Percentiles rank a stretch among this genome's conserved stretches.
phyloP scores from a whole-genome alignment of 805 yeast genomes.

The Ogataea ramenticola region DNA sequence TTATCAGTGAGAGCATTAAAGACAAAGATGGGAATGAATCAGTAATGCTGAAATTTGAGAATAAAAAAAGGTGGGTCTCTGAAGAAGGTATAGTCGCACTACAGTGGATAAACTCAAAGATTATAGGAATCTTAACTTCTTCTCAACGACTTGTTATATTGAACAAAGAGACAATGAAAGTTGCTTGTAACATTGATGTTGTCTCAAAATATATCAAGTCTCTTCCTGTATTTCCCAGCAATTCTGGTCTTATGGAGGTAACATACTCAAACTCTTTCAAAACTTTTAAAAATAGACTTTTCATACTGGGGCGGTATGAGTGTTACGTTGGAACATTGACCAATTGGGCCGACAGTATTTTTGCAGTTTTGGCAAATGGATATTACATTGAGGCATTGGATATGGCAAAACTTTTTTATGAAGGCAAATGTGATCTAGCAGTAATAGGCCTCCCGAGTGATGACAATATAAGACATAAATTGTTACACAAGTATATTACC shows the following conservation, averaged over 20 bases:
- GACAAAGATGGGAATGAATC: constrained; percentile 19
- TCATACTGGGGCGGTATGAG: constrained; percentile 46
- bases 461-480: constrained; percentile 32
- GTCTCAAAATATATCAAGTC: constrained; percentile 30
- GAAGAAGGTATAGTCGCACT: constrained; percentile 45
- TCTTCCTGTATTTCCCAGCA: neutral
- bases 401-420: constrained; percentile 45
- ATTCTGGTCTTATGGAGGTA: constrained; percentile 7
- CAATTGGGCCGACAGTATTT: constrained; percentile 64
- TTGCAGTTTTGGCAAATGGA: constrained; percentile 38
- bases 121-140: constrained; percentile 34
- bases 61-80: constrained; percentile 34
- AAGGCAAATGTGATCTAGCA: constrained; percentile 40
- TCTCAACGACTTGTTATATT: constrained; percentile 39
- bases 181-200: constrained; percentile 29
- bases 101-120: constrained; percentile 46
- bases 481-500: constrained; percentile 47
- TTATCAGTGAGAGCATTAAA: constrained; percentile 27
- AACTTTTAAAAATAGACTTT: constrained; percentile 38
- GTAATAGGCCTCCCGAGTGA: constrained; percentile 52
- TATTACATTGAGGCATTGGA: constrained; percentile 50
- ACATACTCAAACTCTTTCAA: constrained; percentile 25
- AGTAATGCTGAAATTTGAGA: constrained; percentile 26
- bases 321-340: constrained; percentile 50
- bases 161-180: constrained; percentile 31